A percentile compares a stretch with the other conserved stretches of the same genome.
Conservation (phyloP, 495 filamentous ascomycete genomes). For the Chlorociboria aeruginascens region DNA sequence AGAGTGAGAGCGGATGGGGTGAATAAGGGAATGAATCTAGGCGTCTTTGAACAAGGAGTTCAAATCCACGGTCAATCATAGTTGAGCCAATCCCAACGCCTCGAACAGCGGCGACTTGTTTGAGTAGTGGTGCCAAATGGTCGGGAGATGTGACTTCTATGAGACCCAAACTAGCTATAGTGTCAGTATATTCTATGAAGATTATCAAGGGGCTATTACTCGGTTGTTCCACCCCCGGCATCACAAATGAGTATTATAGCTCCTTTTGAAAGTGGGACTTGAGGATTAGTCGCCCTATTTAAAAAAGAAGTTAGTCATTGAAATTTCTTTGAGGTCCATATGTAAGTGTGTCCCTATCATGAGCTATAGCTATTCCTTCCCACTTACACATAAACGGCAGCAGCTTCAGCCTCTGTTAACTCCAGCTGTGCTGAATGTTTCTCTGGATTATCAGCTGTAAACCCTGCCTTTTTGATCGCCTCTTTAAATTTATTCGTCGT, state of each 20-base stretch:
- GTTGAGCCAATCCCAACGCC: slow-evolving; percentile 28
- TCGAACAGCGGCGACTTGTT: slow-evolving; percentile 24
- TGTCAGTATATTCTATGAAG: too few relatives aligned
- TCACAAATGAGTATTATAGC: slow-evolving; percentile 43
- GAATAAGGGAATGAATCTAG: slow-evolving; percentile 19
- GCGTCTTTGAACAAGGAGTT: slow-evolving; percentile 20
- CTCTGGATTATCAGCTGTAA: slow-evolving; percentile 28
- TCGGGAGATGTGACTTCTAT: slow-evolving; percentile 23
- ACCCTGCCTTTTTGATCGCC: slow-evolving; percentile 37
- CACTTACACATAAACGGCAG: slow-evolving; percentile 37
- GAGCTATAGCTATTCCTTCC: background rate
- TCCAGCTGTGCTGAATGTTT: slow-evolving; percentile 42
- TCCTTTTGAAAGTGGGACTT: slow-evolving; percentile 24
- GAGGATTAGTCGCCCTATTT: background rate
- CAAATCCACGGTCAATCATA: slow-evolving; percentile 26
- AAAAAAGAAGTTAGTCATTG: background rate
- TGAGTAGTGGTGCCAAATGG: slow-evolving; percentile 20
- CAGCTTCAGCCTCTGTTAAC: slow-evolving; percentile 54
- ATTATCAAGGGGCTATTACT: too few relatives aligned
- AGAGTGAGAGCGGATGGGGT: slow-evolving; percentile 26
- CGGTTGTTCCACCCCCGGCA: slow-evolving; percentile 43
- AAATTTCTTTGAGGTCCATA: slow-evolving; percentile 9
- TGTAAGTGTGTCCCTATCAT: too few relatives aligned
- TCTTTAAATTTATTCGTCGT: slow-evolving; percentile 43
- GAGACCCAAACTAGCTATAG: too few relatives aligned